Conservation (phyloP, 192 early-diverging fungal species). For the Phlyctochytrium arcticum region DNA sequence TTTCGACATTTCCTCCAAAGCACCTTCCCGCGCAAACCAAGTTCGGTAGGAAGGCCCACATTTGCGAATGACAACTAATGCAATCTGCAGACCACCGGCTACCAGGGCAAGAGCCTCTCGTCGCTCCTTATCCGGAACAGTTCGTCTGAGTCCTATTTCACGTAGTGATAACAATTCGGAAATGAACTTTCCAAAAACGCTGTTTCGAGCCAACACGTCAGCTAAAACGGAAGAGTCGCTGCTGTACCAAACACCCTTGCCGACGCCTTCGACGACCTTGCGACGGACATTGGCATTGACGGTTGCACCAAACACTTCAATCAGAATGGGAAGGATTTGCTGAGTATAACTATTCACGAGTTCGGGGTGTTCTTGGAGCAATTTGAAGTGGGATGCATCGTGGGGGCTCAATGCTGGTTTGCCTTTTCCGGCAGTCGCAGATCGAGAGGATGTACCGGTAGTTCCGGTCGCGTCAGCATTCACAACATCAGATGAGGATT, state of each 20-base stretch:
- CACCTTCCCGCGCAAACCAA: conserved; percentile 74
- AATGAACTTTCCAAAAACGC: conserved; percentile 47
- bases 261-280: conserved; percentile 48
- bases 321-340: conserved; percentile 60
- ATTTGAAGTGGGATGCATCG: conserved; percentile 17
- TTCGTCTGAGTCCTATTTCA: conserved; percentile 19
- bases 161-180: conserved; percentile 38
- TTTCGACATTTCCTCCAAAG: conserved; percentile 28
- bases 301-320: conserved; percentile 67
- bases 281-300: conserved; percentile 60
- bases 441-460: neutral
- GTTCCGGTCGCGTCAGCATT: neutral
- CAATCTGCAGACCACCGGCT: conserved; percentile 56
- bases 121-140: conserved; percentile 42
- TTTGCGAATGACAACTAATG: conserved; percentile 58
- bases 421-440: neutral
- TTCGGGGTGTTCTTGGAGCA: conserved; percentile 1
- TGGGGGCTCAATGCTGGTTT: neutral
- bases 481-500: neutral
- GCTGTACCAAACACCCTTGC: conserved; percentile 46
- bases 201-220: conserved; percentile 39
- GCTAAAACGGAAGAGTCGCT: conserved; percentile 40
- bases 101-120: conserved; percentile 41
- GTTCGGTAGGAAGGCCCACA: conserved; percentile 52
- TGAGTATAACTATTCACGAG: conserved; percentile 1